Percentiles rank a stretch among this genome's conserved stretches.
Evolutionary conservation across 768 basidiomycete genomes (phyloP).

Genomic region (Rhodotorula graminis): DNA sequence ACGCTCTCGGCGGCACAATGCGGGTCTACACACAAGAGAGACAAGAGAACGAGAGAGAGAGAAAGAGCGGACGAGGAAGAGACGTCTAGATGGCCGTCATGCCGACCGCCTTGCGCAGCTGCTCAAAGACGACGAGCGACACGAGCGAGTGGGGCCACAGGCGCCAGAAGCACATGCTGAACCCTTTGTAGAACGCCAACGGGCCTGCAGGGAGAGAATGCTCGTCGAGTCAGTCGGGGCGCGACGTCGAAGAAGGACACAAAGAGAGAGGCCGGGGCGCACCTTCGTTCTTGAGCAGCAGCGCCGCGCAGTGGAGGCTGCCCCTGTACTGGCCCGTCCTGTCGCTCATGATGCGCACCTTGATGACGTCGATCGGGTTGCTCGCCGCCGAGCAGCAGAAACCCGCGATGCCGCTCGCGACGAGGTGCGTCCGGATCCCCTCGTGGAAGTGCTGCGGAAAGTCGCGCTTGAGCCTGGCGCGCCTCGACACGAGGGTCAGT

Average conservation of each 20-base stretch:
- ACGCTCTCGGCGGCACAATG: no score
- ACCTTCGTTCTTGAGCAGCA: slow-evolving; percentile 40
- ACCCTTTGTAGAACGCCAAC: slow-evolving; percentile 32
- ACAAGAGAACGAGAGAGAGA: no score
- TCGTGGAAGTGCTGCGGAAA: slow-evolving; percentile 38
- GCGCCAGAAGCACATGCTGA: slow-evolving; percentile 37
- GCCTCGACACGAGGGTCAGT: neutral
- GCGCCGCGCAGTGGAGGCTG: slow-evolving; percentile 31
- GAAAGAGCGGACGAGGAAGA: neutral
- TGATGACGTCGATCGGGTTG: slow-evolving; percentile 35
- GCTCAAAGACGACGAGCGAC: slow-evolving; percentile 32
- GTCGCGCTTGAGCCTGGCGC: slow-evolving; percentile 32
- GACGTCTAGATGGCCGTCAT: slow-evolving; percentile 19
- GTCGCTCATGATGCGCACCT: slow-evolving; percentile 43
- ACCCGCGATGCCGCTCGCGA: slow-evolving; percentile 39
- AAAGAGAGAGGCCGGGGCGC: neutral
- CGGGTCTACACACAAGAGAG: no score
- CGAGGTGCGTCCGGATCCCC: slow-evolving; percentile 39
- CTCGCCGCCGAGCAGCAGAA: slow-evolving; percentile 40
- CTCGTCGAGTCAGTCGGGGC: no score
- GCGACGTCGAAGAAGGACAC: neutral
- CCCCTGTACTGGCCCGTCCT: slow-evolving; percentile 30
- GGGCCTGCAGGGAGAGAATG: slow-evolving; percentile 13
- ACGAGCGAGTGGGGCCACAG: slow-evolving; percentile 35
- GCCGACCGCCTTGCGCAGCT: slow-evolving; percentile 19